These are phyloP conservation scores for Cytospora piceae DNA, from an alignment of 2,329 filamentous ascomycete species.

Conservation along the genomic window DNA sequence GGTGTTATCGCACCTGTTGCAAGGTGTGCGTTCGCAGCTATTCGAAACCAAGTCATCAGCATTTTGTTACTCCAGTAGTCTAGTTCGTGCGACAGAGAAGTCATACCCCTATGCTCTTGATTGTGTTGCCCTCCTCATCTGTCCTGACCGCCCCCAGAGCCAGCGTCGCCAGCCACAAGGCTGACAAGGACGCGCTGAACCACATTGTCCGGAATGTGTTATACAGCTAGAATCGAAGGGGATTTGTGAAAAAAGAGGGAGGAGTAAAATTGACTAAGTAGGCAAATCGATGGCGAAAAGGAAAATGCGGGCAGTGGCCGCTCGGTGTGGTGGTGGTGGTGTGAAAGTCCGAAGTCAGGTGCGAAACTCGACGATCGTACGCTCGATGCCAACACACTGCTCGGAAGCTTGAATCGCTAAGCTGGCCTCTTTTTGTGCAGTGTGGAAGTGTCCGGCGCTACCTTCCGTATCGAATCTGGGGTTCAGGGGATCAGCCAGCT, in stretches of 20 bases:
- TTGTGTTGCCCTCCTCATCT: constrained; percentile 43
- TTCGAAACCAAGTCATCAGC: constrained; percentile 27
- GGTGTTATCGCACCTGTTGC: constrained; percentile 64
- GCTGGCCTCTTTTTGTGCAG: constrained; percentile 36
- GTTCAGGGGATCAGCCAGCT: constrained; percentile 18
- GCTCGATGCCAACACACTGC: constrained; percentile 17
- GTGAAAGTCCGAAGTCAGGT: constrained; percentile 20
- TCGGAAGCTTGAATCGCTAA: constrained; percentile 32
- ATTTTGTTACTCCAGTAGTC: background rate
- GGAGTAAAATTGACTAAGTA: constrained; percentile 13
- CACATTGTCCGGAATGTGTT: constrained; percentile 45
- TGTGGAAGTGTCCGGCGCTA: background rate
- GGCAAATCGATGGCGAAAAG: constrained; percentile 7
- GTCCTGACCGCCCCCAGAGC: constrained; percentile 54
- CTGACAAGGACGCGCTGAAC: constrained; percentile 50
- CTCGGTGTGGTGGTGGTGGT: constrained; percentile 31
- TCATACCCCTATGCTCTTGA: constrained; percentile 57
- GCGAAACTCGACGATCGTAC: constrained; percentile 20
- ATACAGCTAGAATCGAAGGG: constrained; percentile 20
- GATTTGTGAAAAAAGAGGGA: constrained; percentile 8
- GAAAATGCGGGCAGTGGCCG: constrained; percentile 27
- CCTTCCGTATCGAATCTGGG: constrained; percentile 25
- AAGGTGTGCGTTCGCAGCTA: constrained; percentile 89
- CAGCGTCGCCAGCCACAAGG: constrained; percentile 53
- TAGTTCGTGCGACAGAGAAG: constrained; percentile 20